Evolutionary conservation across 352 stramenopile genomes (phyloP), one percentile per base, ranked within the genome.

Genomic region (Phytophthora foliorum): DNA sequence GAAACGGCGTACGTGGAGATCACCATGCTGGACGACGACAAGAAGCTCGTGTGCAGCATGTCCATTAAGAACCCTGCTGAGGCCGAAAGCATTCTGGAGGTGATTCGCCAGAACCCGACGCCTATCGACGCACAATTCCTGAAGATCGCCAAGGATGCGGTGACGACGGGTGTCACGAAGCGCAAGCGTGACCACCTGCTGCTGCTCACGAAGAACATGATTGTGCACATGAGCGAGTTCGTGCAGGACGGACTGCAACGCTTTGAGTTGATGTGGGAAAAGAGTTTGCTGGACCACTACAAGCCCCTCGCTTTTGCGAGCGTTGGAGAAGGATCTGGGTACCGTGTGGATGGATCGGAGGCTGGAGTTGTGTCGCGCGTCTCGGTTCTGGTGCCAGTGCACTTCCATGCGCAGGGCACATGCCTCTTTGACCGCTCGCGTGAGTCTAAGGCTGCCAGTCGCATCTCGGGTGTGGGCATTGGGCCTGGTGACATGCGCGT

Each of bases 141-240:
- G 31, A 71, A 78, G 17, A 90, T 89, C 19, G 88, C 88, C 21
- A 87, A 92, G 57, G 74, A 92, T 4, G 78, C 81, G 10, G 88
- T 94, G 25, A 78, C 72, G 6, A 84, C 81, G 19, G 88, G 81
- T 16, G 74, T 95, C 22, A 74, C 69, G 25, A 88, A 89, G 52
- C 79, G 82, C 29, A 88, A 88, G 34, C 82, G 84, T 27, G 88
- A 94, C 50, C 88, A 95, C 57, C 56, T 95, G 24, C 49, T 95
- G 48, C 67, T 94, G 29, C 78, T 90, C 14, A 95, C 88, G 31
- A 93, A 90, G 60, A 91, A 93, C 56, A 92, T 95, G 86, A 95
- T 95, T 59, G 79, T 81, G 36, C 82, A 92, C 61, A 82, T 95
- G 79, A 93, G 81, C 24, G 88, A 95, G 60, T 93, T 89, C 48